Conservation (phyloP, 345 rosid genomes). For the Populus pruinosa region DNA sequence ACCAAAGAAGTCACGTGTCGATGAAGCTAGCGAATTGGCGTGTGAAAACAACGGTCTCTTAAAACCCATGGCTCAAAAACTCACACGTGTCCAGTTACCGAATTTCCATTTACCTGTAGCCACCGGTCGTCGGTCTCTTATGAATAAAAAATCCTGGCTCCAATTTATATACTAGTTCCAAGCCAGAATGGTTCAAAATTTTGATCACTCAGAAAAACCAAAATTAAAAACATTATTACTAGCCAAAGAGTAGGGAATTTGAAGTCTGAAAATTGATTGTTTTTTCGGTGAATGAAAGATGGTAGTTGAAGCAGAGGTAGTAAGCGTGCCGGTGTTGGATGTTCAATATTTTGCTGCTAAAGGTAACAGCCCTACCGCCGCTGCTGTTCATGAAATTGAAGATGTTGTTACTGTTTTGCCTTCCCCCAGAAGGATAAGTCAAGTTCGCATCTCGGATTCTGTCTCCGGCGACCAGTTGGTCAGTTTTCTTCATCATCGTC, state of each 20-base stretch:
- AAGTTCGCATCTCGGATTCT: slow-evolving; percentile 39
- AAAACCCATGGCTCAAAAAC: slow-evolving; percentile 16
- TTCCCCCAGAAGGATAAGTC: slow-evolving; percentile 36
- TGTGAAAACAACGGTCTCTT: slow-evolving; percentile 9
- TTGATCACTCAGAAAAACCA: slow-evolving; percentile 13
- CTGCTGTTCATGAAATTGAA: slow-evolving; percentile 26
- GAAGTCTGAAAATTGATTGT: not conserved
- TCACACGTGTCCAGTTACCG: slow-evolving; percentile 38
- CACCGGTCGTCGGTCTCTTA: slow-evolving; percentile 35
- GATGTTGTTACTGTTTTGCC: slow-evolving; percentile 36
- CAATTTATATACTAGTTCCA: not conserved
- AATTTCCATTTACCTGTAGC: slow-evolving; percentile 11
- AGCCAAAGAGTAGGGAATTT: not conserved
- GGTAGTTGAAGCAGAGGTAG: slow-evolving; percentile 66
- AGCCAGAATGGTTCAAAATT: not conserved
- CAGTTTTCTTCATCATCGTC: slow-evolving; percentile 13
- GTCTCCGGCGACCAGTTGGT: slow-evolving; percentile 45
- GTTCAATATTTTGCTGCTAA: slow-evolving; percentile 32
- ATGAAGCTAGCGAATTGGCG: slow-evolving; percentile 4
- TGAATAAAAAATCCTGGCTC: slow-evolving; percentile 15
- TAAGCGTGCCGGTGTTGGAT: slow-evolving; percentile 50
- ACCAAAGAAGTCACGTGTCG: slow-evolving; percentile 35
- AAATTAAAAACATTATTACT: not conserved
- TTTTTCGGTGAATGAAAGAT: slow-evolving; percentile 30
- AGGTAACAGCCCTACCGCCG: slow-evolving; percentile 1